Base-by-base conservation (phyloP, 2,329 filamentous ascomycete genomes). In the Paraphoma sp. region DNA sequence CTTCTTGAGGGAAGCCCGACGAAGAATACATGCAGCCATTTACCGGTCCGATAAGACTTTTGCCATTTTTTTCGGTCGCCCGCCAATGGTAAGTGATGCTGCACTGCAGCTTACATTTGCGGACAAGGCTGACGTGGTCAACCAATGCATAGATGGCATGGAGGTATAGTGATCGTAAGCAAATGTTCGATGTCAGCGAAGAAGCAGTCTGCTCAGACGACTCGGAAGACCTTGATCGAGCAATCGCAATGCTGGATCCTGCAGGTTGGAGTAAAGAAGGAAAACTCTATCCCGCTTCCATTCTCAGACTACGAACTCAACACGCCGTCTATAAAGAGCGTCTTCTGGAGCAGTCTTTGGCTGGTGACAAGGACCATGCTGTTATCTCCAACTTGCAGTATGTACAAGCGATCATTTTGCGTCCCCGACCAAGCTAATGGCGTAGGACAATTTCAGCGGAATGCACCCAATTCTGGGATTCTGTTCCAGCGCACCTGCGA, bases 41-140 rank as follows among this genome's bases (percentile, higher is more conserved):
- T 76, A 74, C 51, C 57, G 68, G 40, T 70, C 64, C 17, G 73
- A 76, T 53, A 76, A 76, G 38, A 71, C 64, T 2, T 48, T 76
- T 7, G 70, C 73, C 1, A 68, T 67, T 4, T 76, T 76, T 51
- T 74, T 75, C 30, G 73, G 73, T 14, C 66, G 73, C 18, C 73
- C 73, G 12, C 73, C 73, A 0, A 70, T 73, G 70, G 23, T 23
- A 23, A 23, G 23, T 23, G 5, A 23, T 23, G 23, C 23, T 23
- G 23, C 23, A 23, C 23, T 2, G 23, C 5, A 23, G 23, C 2
- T 23, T 23, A 5, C 5, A 23, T 5, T 23, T 23, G 23, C 3
- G 23, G 5, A 23, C 23, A 5, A 23, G 23, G 23, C 23, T 23
- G 23, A 23, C 23, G 2, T 23, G 23, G 23, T 23, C 23, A 2